Evolutionary conservation across 2,329 filamentous ascomycete genomes (phyloP), one percentile per base, ranked within the genome.

Genomic region (Penicillium sp.): DNA sequence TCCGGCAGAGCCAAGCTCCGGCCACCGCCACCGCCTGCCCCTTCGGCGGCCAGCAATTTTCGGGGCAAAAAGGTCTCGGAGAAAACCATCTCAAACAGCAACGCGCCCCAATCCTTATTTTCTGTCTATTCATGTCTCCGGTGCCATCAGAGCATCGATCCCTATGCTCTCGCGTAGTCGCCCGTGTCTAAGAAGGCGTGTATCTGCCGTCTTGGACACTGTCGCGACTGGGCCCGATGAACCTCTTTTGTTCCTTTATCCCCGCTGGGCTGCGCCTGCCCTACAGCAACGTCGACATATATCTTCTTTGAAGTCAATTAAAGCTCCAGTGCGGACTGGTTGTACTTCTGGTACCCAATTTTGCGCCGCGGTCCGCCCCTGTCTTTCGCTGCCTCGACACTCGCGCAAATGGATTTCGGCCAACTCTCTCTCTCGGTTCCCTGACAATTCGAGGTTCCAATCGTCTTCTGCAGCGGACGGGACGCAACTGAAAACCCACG

Each of bases 191-290:
- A 69, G 71, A 68, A 71, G 71, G 66, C 73, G 68, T 61, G 53
- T 73, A 54, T 66, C 65, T 55, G 63, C 67, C 57, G 59, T 71
- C 60, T 62, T 71, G 56, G 70, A 76, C 62, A 70, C 63, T 56
- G 66, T 68, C 60, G 62, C 69, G 60, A 64, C 67, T 61, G 64
- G 68, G 62, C 60, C 72, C 57, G 70, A 74, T 62, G 74, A 78
- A 61, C 75, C 75, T 56, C 64, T 78, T 42, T 67, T 75, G 14
- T 78, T 78, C 55, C 73, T 78, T 34, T 78, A 78, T 60, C 76
- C 76, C 48, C 70, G 66, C 58, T 76, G 72, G 71, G 65, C 69
- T 53, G 62, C 69, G 13, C 68, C 69, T 43, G 59, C 58, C 32
- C 55, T 69, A 23, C 63, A 55, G 26, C 61, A 61, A 27, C 62